Evolutionary conservation across 371 early-diverging fungal species (phyloP), one percentile per base, ranked within the genome.

Genomic region (Mucor racemosus): DNA sequence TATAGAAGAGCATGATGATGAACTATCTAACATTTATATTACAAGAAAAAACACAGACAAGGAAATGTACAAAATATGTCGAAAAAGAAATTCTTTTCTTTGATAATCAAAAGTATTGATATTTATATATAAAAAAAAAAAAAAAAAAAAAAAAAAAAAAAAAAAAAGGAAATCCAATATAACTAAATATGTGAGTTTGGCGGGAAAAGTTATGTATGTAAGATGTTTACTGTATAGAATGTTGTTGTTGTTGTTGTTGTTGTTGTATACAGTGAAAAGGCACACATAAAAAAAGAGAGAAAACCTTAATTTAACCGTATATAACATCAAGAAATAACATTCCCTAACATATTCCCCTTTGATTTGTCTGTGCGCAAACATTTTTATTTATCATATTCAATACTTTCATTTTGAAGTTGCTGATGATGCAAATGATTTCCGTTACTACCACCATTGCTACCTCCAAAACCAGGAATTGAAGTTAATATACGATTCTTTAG

Each of bases 401-500:
- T 40, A 13, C 19, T 58, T 39, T 58, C 19, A 13, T 58, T 34
- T 39, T 58, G 39, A 8, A 40, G 39, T 5, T 58, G 55, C 13
- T 54, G 54, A 7, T 19, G 48, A 7, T 48, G 48, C n/a, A 15
- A n/a, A 48, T 56, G 38, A 56, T 59, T 14, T 5, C 26, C 34
- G 10, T 36, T 36, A 26, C 40, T 40, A 41, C 41, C 17, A 19
- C 38, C 26, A 26, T 26, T 10, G 39, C 50, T 38, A 40, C 66
- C 10, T 10, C 46, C 68, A 60, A 72, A 65, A 14, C 65, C 38
- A 36, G 75, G 72, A 62, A 74, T 64, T 10, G 69, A 71, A 38
- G 72, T 67, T 7, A 77, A 57, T 9, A 77, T 69, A 36, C 74
- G 75, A 65, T 74, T 57, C 17, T 68, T 71, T 19, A 77, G 62